A percentile compares a stretch with the other conserved stretches of the same genome.
Evolutionary conservation across 768 basidiomycete species (phyloP).

Genomic region (Ramaria rubella): DNA sequence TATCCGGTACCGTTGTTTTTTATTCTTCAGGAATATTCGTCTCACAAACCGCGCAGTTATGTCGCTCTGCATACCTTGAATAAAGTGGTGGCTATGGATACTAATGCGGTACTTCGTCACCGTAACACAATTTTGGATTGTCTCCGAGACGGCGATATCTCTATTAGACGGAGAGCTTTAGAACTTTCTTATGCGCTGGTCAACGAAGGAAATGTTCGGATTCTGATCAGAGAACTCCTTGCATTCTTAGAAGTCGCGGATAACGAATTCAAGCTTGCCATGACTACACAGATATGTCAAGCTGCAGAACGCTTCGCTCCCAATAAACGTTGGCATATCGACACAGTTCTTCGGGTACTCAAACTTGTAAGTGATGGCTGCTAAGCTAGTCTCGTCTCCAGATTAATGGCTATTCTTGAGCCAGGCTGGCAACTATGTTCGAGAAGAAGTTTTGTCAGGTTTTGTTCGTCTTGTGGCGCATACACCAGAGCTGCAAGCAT

Average conservation of each 20-base stretch:
- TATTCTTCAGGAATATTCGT: not conserved
- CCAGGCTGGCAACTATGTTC: conserved; percentile 95
- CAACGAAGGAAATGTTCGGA: conserved; percentile 88
- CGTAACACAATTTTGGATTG: conserved; percentile 99
- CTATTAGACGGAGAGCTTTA: conserved; percentile 91
- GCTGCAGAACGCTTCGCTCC: conserved; percentile 96
- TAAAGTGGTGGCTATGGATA: conserved; percentile 97
- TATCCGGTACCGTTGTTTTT: conserved; percentile 64
- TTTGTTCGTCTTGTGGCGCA: conserved; percentile 96
- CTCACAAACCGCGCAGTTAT: conserved; percentile 48
- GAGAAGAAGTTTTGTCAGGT: conserved; percentile 90
- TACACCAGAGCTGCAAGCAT: conserved; percentile 93
- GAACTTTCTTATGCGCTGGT: conserved; percentile 96
- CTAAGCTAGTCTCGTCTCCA: not conserved
- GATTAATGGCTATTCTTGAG: not conserved
- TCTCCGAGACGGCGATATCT: conserved; percentile 97
- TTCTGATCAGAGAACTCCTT: conserved; percentile 86
- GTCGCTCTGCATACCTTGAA: conserved; percentile 97
- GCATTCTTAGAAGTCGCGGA: conserved; percentile 98
- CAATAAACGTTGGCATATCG: conserved; percentile 98
- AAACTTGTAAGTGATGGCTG: conserved; percentile 59
- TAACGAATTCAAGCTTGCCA: conserved; percentile 95
- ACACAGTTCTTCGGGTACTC: conserved; percentile 87
- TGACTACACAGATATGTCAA: conserved; percentile 95
- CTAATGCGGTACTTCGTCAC: conserved; percentile 95